phyloP scores from a whole-genome alignment of 2,329 filamentous ascomycete genomes.

The Colletotrichum sp. region DNA sequence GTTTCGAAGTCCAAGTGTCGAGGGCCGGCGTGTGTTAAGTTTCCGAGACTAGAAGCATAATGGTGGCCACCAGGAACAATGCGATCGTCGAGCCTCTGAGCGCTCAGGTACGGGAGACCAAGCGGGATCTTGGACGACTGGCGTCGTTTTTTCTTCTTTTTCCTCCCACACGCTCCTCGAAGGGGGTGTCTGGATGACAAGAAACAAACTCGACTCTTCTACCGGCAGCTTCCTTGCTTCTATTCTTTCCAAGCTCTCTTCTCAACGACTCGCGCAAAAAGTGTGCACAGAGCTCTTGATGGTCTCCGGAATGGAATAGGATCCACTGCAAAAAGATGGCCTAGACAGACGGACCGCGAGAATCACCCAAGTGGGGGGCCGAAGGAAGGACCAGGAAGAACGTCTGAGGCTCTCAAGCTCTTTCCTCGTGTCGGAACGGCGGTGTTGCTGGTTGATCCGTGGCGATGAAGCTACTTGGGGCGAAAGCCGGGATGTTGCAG shows the following conservation, averaged over 20 bases:
- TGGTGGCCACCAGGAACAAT: slow-evolving; percentile 27
- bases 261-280: slow-evolving; percentile 8
- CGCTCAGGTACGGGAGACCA: slow-evolving; percentile 24
- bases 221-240: slow-evolving; percentile 13
- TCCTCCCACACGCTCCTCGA: background rate
- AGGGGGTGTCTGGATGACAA: slow-evolving; percentile 20
- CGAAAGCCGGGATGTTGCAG: slow-evolving; percentile 10
- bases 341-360: slow-evolving; percentile 21
- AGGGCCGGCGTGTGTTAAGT: slow-evolving; percentile 34
- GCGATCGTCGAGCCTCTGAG: slow-evolving; percentile 23
- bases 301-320: slow-evolving; percentile 10
- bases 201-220: slow-evolving; percentile 18
- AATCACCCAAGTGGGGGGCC: slow-evolving; percentile 22
- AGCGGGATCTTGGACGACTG: slow-evolving; percentile 22
- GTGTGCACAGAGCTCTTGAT: slow-evolving; percentile 22
- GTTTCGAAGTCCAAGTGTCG: slow-evolving; percentile 36
- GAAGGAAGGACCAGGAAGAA: slow-evolving; percentile 11
- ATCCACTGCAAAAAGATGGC: slow-evolving; percentile 15
- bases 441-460: slow-evolving; percentile 1
- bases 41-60: slow-evolving; percentile 35
- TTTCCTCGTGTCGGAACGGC: background rate
- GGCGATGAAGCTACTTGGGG: slow-evolving; percentile 7
- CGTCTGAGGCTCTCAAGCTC: slow-evolving; percentile 13
- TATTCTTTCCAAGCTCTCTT: slow-evolving; percentile 3
- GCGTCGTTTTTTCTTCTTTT: background rate